Base-by-base conservation (phyloP, 176 grass and related monocot species). In the Phoenix dactylifera region DNA sequence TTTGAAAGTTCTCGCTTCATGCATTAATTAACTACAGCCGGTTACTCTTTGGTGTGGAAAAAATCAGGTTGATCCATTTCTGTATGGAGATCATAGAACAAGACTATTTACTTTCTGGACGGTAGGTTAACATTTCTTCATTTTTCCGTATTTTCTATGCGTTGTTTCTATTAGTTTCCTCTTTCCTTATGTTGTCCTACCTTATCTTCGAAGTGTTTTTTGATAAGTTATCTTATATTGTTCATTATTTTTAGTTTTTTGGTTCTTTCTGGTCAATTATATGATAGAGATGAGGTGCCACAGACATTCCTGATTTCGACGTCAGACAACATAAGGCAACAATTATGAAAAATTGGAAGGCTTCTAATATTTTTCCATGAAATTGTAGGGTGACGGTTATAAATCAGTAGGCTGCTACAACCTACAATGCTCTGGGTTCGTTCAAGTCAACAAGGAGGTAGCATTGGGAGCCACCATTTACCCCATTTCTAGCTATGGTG, bases 61-160 rank as follows among this genome's bases (percentile, higher is more conserved):
- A 17, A 15, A 49, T 18, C 48, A 65, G 62, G 62, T 65, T 15
- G 24, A 49, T 39, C 62, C 62, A 9, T 44, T n/a, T 65, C 39
- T 65, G 18, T 51, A 65, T 65, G 62, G 62, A 49, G 62, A 65
- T 65, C 25, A 51, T 22, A 65, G 51, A 19, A 65, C 62, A n/a
- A 52, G 62, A 25, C 17, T 52, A 22, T 65, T 65, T 25, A 65
- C 62, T 51, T 65, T 24, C 62, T 65, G 62, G 62, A 65, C 62
- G 51, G 62, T 65, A 17, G 51, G 62, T 51, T 51, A 0, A 9
- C 48, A 24, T 16, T 65, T 3, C 20, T n/a, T 2, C 25, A 3
- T 24, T 24, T 25, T 25, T 3, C 4, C 25, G 25, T 25, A 3
- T 3, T 25, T 3, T 64, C 25, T 3, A 2, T 25, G 25, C 1